Conservation (phyloP, 257 asterid species). For the Plantago ovata region DNA sequence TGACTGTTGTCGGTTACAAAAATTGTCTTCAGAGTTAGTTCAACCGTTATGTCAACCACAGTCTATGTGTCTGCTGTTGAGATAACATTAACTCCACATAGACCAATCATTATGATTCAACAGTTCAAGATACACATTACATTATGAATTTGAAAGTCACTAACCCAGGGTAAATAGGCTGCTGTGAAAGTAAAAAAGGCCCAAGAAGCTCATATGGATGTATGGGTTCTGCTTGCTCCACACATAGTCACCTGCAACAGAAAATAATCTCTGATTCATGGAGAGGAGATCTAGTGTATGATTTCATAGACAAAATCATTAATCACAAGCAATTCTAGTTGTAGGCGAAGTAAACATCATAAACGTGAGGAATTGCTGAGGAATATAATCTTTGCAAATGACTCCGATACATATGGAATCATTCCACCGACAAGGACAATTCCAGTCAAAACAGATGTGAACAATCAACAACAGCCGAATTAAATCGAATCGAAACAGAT, state of each 20-base stretch:
- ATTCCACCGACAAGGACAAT: slow-evolving; percentile 92
- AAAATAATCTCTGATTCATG: slow-evolving; percentile 9
- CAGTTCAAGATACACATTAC: too few species aligned
- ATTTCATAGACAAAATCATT: background rate
- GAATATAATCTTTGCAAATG: slow-evolving; percentile 89
- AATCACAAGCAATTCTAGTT: slow-evolving; percentile 1
- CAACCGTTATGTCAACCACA: too few species aligned
- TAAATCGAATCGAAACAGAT: too few species aligned
- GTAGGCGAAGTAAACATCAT: slow-evolving; percentile 78
- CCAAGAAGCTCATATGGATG: slow-evolving; percentile 98
- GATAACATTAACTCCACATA: too few species aligned
- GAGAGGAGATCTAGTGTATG: slow-evolving; percentile 8
- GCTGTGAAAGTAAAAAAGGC: slow-evolving; percentile 97
- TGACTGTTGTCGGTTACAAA: too few species aligned
- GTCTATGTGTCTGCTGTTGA: too few species aligned
- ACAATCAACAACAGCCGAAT: too few species aligned
- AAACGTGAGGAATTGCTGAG: slow-evolving; percentile 99
- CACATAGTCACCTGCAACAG: slow-evolving; percentile 78
- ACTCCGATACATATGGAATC: slow-evolving; percentile 93
- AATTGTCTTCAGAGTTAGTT: too few species aligned
- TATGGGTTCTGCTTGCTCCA: slow-evolving; percentile 99
- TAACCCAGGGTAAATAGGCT: slow-evolving; percentile 98
- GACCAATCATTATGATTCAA: too few species aligned
- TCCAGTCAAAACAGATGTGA: too few species aligned
- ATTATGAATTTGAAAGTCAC: slow-evolving; percentile 27